phyloP scores from a whole-genome alignment of 768 basidiomycete genomes.

The Pleurotus eryngii region DNA sequence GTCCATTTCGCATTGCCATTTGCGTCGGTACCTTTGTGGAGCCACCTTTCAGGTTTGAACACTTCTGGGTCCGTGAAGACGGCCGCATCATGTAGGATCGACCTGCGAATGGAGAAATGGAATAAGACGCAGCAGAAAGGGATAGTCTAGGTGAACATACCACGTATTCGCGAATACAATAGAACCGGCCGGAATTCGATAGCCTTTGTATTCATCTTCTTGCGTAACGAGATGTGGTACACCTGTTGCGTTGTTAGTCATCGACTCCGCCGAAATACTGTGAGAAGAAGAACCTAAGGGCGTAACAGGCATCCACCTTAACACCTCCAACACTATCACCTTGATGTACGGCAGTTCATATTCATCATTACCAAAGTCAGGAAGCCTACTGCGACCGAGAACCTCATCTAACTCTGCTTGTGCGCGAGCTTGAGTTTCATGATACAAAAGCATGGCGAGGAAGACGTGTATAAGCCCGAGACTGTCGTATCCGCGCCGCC shows the following conservation, averaged over 20 bases:
- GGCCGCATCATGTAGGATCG: slow-evolving; percentile 45
- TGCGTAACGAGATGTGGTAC: slow-evolving; percentile 19
- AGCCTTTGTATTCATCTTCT: slow-evolving; percentile 30
- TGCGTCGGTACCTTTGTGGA: slow-evolving; percentile 23
- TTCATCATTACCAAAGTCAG: slow-evolving; percentile 23
- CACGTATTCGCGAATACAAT: slow-evolving; percentile 27
- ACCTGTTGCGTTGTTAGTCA: neutral
- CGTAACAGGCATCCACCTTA: slow-evolving; percentile 23
- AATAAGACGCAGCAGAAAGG: neutral
- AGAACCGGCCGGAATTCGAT: slow-evolving; percentile 31
- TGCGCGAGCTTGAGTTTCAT: slow-evolving; percentile 22
- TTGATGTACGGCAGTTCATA: slow-evolving; percentile 26
- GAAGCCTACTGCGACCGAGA: slow-evolving; percentile 23
- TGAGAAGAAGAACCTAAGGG: slow-evolving; percentile 17
- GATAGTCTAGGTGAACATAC: slow-evolving; percentile 5
- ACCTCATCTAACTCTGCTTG: slow-evolving; percentile 29
- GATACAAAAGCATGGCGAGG: slow-evolving; percentile 27
- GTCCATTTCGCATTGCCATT: neutral
- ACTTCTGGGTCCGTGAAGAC: slow-evolving; percentile 48
- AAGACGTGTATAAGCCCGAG: slow-evolving; percentile 17
- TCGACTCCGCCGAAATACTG: too few relatives aligned
- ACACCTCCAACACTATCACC: slow-evolving; percentile 28
- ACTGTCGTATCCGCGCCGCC: slow-evolving; percentile 27
- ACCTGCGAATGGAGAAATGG: slow-evolving; percentile 18
- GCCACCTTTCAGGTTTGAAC: slow-evolving; percentile 57